Conservation (phyloP, 2,329 filamentous ascomycete species). For the Colletotrichum eleusines region DNA sequence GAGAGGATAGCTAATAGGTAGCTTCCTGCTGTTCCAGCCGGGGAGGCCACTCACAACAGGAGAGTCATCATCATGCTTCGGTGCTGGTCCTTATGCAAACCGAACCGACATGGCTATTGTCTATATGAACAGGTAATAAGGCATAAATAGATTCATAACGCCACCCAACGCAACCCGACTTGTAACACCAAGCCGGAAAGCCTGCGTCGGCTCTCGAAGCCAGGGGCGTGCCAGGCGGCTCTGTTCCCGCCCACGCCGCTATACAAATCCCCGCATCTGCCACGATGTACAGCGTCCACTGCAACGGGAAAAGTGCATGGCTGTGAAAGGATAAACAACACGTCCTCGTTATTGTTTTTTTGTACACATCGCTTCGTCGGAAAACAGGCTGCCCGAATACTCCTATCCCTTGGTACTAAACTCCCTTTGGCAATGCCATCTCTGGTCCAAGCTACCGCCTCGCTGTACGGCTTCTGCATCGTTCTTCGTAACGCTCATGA, state of each 20-base stretch:
- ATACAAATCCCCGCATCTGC: constrained; percentile 17
- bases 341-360: constrained; percentile 11
- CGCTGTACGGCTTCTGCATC: constrained; percentile 13
- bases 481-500: constrained; percentile 36
- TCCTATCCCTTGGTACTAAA: constrained; percentile 26
- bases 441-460: constrained; percentile 14
- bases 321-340: not conserved
- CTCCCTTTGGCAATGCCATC: constrained; percentile 28
- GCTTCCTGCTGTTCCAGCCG: not conserved
- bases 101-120: no score
- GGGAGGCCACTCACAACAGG: not conserved
- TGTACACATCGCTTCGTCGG: constrained; percentile 23
- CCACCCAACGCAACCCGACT: constrained; percentile 18
- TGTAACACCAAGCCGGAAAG: constrained; percentile 10
- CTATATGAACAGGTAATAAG: not conserved
- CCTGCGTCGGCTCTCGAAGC: constrained; percentile 32
- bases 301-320: constrained; percentile 11
- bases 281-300: constrained; percentile 25
- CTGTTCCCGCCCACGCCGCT: constrained; percentile 15
- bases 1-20: not conserved
- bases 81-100: not conserved
- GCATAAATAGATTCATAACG: constrained; percentile 27
- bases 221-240: constrained; percentile 21
- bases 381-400: constrained; percentile 27
- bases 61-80: not conserved